Evolutionary conservation across 1,139 yeast genomes (phyloP).

Genomic region (Yarrowia galli): DNA sequence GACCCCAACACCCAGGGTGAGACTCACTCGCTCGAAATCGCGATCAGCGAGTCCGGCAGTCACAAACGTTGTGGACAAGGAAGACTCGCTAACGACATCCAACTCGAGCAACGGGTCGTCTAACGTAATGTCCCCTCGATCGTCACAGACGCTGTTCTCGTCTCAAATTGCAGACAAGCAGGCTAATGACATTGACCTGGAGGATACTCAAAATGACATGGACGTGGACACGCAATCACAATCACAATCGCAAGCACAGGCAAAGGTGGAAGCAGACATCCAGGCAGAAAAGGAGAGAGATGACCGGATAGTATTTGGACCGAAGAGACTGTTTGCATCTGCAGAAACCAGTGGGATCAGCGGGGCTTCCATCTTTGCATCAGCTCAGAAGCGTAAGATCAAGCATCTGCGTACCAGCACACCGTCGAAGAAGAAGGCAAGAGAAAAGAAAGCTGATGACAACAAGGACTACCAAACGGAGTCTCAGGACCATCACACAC

Average conservation of each 20-base stretch:
- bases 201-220: slow-evolving; percentile 1
- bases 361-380: slow-evolving; percentile 1
- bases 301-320: not conserved
- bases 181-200: not conserved
- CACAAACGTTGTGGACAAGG: not conserved
- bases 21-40: slow-evolving; percentile 9
- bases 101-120: not conserved
- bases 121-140: not conserved
- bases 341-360: not conserved
- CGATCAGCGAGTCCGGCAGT: slow-evolving; percentile 8
- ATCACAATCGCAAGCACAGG: not conserved
- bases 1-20: not conserved
- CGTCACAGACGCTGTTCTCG: slow-evolving; percentile 10
- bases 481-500: not conserved
- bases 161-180: not conserved
- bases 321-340: slow-evolving; percentile 10
- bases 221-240: not conserved
- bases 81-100: not conserved
- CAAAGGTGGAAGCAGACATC: not conserved
- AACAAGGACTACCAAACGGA: not conserved
- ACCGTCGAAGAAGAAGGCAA: not conserved
- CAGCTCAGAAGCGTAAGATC: slow-evolving; percentile 12
- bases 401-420: slow-evolving; percentile 14
- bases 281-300: not conserved
- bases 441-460: not conserved